Percentiles rank a stretch among this genome's conserved stretches.
Evolutionary conservation across 75 land plant species (phyloP).

Genomic region (Pseudotsuga menziesii): DNA sequence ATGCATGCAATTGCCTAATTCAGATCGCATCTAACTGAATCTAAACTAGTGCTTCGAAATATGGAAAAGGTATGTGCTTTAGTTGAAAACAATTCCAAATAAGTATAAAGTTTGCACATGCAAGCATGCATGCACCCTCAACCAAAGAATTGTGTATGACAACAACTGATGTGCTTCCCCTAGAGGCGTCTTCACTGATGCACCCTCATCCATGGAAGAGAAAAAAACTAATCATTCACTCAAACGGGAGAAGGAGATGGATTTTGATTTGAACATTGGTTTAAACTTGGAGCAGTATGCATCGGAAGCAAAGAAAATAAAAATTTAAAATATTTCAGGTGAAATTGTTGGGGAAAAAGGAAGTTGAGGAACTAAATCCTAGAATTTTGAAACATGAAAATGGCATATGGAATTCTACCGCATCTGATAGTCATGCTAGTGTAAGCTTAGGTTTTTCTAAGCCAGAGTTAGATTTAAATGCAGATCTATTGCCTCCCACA

Average conservation of each 20-base stretch:
- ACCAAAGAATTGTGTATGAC: too few species aligned
- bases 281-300: slow-evolving; percentile 24
- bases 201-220: background rate
- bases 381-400: slow-evolving; percentile 18
- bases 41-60: too few species aligned
- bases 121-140: too few species aligned
- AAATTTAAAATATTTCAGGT: too few species aligned
- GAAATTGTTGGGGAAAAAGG: background rate
- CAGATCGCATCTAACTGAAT: too few species aligned
- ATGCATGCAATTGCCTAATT: too few species aligned
- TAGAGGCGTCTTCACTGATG: too few species aligned
- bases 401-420: slow-evolving; percentile 4
- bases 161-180: too few species aligned
- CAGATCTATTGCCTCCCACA: slow-evolving; percentile 8
- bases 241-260: slow-evolving; percentile 52
- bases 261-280: slow-evolving; percentile 52
- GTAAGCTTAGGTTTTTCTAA: slow-evolving; percentile 28
- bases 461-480: slow-evolving; percentile 36
- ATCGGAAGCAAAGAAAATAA: too few species aligned
- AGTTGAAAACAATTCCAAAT: too few species aligned
- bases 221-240: background rate
- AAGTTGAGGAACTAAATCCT: background rate
- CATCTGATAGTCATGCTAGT: slow-evolving; percentile 14
- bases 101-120: too few species aligned
- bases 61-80: too few species aligned